Percentiles rank a stretch among this genome's conserved stretches.
These are phyloP conservation scores for Ophiostoma ulmi DNA, from an alignment of 2,329 filamentous ascomycete genomes.

Conservation along the genomic window DNA sequence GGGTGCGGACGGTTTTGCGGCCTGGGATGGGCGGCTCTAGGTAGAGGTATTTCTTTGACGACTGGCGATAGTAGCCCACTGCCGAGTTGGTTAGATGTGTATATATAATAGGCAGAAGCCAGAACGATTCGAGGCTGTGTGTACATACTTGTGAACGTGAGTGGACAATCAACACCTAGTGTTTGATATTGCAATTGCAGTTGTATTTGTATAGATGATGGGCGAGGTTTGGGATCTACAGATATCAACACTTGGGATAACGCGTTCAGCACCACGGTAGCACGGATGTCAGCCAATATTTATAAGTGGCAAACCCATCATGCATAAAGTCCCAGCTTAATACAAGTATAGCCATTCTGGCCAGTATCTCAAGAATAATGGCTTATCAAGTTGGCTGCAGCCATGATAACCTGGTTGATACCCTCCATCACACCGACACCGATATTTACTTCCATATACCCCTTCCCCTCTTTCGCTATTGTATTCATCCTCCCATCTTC, in stretches of 20 bases:
- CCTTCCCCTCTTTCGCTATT: neutral
- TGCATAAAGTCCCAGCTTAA: neutral
- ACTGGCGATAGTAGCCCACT: constrained; percentile 27
- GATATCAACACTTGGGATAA: neutral
- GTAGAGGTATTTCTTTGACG: constrained; percentile 39
- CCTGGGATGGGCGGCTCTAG: constrained; percentile 39
- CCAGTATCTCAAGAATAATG: neutral
- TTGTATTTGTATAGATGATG: neutral
- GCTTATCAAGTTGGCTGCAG: neutral
- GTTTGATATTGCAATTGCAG: too few relatives aligned
- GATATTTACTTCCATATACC: neutral
- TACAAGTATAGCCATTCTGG: neutral
- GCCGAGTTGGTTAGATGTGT: neutral
- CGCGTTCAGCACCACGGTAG: neutral
- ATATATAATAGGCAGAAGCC: neutral
- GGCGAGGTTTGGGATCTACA: neutral
- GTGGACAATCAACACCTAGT: neutral
- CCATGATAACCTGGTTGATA: neutral
- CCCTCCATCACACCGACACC: neutral
- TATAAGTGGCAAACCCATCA: neutral
- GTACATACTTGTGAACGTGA: neutral
- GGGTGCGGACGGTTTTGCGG: constrained; percentile 36
- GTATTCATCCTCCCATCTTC: too few relatives aligned
- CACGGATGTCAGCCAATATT: neutral
- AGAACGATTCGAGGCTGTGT: neutral